Evolutionary conservation across 1,284 basidiomycete species (phyloP).

Genomic region (Sanghuangporus baumii): DNA sequence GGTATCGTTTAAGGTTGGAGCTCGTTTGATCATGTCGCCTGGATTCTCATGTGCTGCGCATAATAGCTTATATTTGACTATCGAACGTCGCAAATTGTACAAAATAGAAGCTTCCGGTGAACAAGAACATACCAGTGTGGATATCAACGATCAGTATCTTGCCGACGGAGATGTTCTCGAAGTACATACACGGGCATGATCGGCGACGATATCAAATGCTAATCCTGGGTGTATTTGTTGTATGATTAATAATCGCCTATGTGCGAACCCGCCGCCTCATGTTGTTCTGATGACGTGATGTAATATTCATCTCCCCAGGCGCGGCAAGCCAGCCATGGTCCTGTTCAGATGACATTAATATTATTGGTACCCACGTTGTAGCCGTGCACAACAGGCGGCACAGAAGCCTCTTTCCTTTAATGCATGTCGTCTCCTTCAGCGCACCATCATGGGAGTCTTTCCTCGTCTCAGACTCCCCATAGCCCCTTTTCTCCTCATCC

Average conservation of each 20-base stretch:
- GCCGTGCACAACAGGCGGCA: background rate
- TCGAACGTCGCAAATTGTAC: background rate
- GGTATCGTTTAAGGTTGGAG: background rate
- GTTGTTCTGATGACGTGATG: background rate
- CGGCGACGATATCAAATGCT: conserved; percentile 1
- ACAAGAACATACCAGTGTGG: background rate
- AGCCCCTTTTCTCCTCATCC: background rate
- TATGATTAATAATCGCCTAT: background rate
- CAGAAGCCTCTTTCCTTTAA: background rate
- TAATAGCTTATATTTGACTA: background rate
- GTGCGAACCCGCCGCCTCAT: background rate
- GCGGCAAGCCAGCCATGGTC: background rate
- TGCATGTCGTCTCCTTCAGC: background rate
- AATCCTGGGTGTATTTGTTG: background rate
- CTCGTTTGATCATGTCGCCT: background rate
- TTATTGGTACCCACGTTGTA: background rate
- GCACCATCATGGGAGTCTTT: conserved; percentile 1
- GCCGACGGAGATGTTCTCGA: background rate
- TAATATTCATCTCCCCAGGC: background rate
- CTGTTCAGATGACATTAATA: background rate
- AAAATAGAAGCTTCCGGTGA: background rate
- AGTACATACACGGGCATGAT: background rate
- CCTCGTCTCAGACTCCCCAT: background rate
- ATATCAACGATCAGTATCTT: too few species aligned
- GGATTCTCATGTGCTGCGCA: background rate